A percentile compares a stretch with the other conserved stretches of the same genome.
These are phyloP conservation scores for Cardamine resedifolia DNA, from an alignment of 345 rosid species.

Conservation along the genomic window DNA sequence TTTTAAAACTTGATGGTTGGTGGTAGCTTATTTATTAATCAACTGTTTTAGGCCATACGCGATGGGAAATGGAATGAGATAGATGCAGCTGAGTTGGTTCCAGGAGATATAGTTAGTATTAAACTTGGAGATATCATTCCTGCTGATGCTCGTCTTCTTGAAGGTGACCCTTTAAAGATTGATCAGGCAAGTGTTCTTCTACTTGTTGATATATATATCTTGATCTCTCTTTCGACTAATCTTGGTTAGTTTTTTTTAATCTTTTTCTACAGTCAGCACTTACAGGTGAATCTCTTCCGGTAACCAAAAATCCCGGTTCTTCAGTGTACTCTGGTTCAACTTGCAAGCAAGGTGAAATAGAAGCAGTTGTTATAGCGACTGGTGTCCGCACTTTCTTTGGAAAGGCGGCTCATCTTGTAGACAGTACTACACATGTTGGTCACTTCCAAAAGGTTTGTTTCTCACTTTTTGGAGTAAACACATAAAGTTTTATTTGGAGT, in stretches of 20 bases:
- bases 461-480: background rate
- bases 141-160: conserved; percentile 71
- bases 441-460: conserved; percentile 85
- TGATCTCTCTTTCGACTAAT: conserved; percentile 15
- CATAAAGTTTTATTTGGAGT: background rate
- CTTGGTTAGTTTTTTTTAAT: background rate
- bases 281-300: conserved; percentile 67
- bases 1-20: background rate
- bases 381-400: conserved; percentile 95
- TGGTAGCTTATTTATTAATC: background rate
- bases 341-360: conserved; percentile 91
- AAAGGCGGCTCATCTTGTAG: conserved; percentile 96
- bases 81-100: conserved; percentile 70
- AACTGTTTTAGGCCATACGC: conserved; percentile 41
- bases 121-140: conserved; percentile 63
- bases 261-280: conserved; percentile 48
- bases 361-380: conserved; percentile 87
- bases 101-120: conserved; percentile 52
- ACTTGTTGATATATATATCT: background rate
- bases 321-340: conserved; percentile 92
- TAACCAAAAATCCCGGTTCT: conserved; percentile 65
- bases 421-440: conserved; percentile 74
- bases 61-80: conserved; percentile 69
- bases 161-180: conserved; percentile 75
- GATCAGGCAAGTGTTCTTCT: conserved; percentile 46